These are phyloP conservation scores for Trichoderma koningii DNA, from an alignment of 2,329 filamentous ascomycete species.

Conservation along the genomic window DNA sequence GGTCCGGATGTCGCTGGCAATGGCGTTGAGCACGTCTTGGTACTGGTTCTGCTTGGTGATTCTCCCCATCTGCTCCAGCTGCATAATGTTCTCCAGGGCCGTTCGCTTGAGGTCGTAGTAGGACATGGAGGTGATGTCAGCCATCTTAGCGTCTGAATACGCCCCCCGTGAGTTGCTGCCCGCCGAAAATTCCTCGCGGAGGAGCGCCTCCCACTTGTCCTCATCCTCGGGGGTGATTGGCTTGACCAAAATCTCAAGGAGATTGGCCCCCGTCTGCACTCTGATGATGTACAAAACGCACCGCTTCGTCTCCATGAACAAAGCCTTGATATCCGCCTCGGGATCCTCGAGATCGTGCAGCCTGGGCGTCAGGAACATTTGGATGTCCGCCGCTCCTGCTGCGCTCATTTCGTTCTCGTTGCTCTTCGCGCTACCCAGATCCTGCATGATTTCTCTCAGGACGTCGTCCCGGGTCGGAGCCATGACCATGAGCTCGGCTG, in stretches of 20 bases:
- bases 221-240: constrained; percentile 87
- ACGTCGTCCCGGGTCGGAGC: constrained; percentile 83
- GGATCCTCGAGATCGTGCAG: constrained; percentile 89
- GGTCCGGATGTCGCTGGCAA: constrained; percentile 93
- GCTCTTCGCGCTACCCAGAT: constrained; percentile 92
- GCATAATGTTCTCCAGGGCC: constrained; percentile 90
- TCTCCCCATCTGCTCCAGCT: constrained; percentile 81
- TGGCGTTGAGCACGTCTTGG: constrained; percentile 96
- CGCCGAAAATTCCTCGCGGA: constrained; percentile 75
- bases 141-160: constrained; percentile 86
- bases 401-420: constrained; percentile 93
- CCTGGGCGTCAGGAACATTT: constrained; percentile 85
- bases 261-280: constrained; percentile 84
- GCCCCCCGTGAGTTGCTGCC: constrained; percentile 73
- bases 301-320: constrained; percentile 98
- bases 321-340: constrained; percentile 84
- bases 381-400: constrained; percentile 84
- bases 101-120: constrained; percentile 93
- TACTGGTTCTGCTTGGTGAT: constrained; percentile 91
- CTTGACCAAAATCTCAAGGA: constrained; percentile 95
- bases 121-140: constrained; percentile 85
- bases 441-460: constrained; percentile 86
- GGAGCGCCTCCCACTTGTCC: constrained; percentile 77
- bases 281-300: constrained; percentile 97
- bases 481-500: constrained; percentile 73